A percentile compares a stretch with the other conserved stretches of the same genome.
phyloP scores from a whole-genome alignment of 177 flowering plant species.

The Telopea speciosissima region DNA sequence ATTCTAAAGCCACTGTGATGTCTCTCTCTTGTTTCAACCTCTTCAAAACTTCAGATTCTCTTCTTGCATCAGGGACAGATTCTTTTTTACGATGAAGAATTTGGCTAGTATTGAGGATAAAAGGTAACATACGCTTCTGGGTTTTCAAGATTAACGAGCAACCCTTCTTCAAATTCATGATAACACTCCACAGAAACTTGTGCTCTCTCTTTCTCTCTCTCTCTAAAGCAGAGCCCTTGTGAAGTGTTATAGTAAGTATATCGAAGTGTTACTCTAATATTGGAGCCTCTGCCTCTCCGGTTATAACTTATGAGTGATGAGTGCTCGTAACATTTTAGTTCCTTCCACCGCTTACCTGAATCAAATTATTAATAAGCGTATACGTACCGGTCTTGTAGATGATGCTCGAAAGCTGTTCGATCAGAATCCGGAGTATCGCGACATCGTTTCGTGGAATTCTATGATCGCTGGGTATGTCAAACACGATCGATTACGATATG shows the following conservation, averaged over 20 bases:
- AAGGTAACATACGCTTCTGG: slow-evolving; percentile 44
- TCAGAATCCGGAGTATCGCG: not conserved
- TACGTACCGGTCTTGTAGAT: not conserved
- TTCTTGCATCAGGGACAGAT: slow-evolving; percentile 8
- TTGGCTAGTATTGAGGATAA: slow-evolving; percentile 49
- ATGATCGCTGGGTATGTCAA: not conserved
- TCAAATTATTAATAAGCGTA: not conserved
- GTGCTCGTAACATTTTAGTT: not conserved
- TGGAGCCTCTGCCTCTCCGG: not conserved
- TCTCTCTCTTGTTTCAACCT: slow-evolving; percentile 42
- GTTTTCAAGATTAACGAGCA: slow-evolving; percentile 47
- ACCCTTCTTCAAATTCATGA: slow-evolving; percentile 62
- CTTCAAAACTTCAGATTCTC: slow-evolving; percentile 43
- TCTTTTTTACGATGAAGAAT: slow-evolving; percentile 9
- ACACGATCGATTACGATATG: not conserved
- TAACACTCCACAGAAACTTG: not conserved
- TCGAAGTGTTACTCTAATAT: no score
- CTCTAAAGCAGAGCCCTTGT: no score
- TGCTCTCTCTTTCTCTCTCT: no score
- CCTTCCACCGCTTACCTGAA: not conserved
- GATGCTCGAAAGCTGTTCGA: not conserved
- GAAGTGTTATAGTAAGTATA: no score
- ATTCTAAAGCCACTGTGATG: slow-evolving; percentile 44
- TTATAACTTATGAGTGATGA: no score
- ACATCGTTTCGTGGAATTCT: not conserved